A percentile compares a stretch with the other conserved stretches of the same genome.
These are phyloP conservation scores for Nasturtium officinale DNA, from an alignment of 345 rosid species.

Conservation along the genomic window DNA sequence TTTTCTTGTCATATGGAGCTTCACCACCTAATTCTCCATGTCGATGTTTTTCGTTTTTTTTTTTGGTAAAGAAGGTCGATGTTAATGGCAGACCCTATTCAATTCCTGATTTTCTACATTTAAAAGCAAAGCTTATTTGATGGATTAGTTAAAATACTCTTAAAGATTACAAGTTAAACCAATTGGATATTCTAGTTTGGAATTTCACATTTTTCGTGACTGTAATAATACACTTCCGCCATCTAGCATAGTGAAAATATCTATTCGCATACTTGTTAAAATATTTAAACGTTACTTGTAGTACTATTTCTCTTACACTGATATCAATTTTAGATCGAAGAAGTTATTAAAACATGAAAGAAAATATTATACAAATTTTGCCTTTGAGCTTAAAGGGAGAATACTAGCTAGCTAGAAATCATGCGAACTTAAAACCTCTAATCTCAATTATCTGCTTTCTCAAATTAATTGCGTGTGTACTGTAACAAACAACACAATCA, in stretches of 20 bases:
- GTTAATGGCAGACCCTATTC: slow-evolving; percentile 20
- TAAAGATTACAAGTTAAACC: neutral
- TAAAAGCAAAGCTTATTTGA: neutral
- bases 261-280: neutral
- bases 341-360: neutral
- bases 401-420: too few species aligned
- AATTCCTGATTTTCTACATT: neutral
- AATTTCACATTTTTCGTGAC: neutral
- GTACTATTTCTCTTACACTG: neutral
- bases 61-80: too few species aligned
- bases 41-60: too few species aligned
- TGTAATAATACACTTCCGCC: neutral
- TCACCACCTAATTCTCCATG: slow-evolving; percentile 22
- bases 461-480: neutral
- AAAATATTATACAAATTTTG: neutral
- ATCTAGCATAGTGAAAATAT: neutral
- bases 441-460: neutral
- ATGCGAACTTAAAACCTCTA: too few species aligned
- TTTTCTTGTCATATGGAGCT: slow-evolving; percentile 24
- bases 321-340: neutral
- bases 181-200: neutral
- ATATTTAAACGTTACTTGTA: neutral
- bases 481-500: neutral
- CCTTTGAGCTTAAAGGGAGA: neutral
- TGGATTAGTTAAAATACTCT: neutral